Percentiles rank a stretch among this genome's conserved stretches.
Conservation (phyloP, 495 filamentous ascomycete species). For the Penicillium cosmopolitanum region DNA sequence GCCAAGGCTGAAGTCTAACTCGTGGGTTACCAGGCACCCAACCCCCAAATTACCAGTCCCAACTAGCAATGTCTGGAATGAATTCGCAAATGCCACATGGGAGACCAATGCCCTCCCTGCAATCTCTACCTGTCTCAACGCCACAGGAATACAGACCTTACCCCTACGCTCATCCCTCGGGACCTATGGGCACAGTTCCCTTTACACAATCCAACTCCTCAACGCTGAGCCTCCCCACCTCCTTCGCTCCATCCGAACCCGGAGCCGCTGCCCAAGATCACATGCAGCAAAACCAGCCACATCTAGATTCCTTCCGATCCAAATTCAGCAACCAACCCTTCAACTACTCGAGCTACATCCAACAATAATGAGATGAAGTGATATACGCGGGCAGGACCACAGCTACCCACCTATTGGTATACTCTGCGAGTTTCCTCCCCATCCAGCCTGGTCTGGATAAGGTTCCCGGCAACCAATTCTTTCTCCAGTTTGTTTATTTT, state of each 20-base stretch:
- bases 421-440: neutral
- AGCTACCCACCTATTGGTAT: neutral
- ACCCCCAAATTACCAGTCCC: conserved; percentile 39
- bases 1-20: conserved; percentile 15
- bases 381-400: conserved; percentile 16
- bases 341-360: conserved; percentile 43
- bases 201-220: conserved; percentile 41
- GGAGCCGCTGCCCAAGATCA: conserved; percentile 29
- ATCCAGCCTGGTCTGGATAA: conserved; percentile 18
- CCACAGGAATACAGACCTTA: conserved; percentile 41
- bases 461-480: neutral
- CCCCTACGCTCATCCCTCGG: conserved; percentile 39
- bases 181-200: conserved; percentile 32
- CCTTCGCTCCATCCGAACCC: conserved; percentile 36
- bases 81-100: conserved; percentile 36
- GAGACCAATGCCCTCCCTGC: conserved; percentile 36
- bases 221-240: conserved; percentile 42
- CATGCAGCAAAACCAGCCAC: conserved; percentile 29
- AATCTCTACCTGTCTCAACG: conserved; percentile 39
- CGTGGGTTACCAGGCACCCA: conserved; percentile 29
- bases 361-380: conserved; percentile 20
- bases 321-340: conserved; percentile 39
- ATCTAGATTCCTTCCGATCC: conserved; percentile 34
- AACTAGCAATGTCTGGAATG: conserved; percentile 38
- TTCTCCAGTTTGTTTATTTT: conserved; percentile 12